Conservation (phyloP, 352 stramenopile species). For the Blastocystis hominis region DNA sequence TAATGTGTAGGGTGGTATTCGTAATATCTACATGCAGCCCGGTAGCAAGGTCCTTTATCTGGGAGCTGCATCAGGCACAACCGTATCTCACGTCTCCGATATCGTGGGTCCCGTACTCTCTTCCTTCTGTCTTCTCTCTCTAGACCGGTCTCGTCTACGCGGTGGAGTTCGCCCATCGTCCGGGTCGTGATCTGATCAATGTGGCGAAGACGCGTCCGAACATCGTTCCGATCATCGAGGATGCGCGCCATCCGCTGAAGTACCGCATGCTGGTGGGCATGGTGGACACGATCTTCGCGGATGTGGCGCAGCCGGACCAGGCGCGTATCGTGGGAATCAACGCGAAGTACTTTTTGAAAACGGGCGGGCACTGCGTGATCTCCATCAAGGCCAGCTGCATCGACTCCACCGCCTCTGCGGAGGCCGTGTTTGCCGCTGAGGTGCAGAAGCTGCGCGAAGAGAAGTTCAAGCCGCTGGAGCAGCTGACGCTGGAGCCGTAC, state of each 20-base stretch:
- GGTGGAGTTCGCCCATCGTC: slow-evolving; percentile 96
- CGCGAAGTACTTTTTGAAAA: slow-evolving; percentile 96
- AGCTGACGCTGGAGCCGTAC: slow-evolving; percentile 97
- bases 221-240: slow-evolving; percentile 98
- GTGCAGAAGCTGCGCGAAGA: slow-evolving; percentile 93
- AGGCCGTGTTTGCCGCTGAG: slow-evolving; percentile 92
- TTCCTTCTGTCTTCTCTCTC: background rate
- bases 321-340: slow-evolving; percentile 96
- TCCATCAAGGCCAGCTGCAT: slow-evolving; percentile 99
- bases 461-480: slow-evolving; percentile 94
- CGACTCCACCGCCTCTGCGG: slow-evolving; percentile 89
- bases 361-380: slow-evolving; percentile 95
- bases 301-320: slow-evolving; percentile 97
- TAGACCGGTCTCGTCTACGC: slow-evolving; percentile 82
- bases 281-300: slow-evolving; percentile 95
- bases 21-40: slow-evolving; percentile 94
- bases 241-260: slow-evolving; percentile 89
- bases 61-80: slow-evolving; percentile 91
- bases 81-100: slow-evolving; percentile 95
- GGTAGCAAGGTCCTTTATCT: slow-evolving; percentile 96
- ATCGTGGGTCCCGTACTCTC: slow-evolving; percentile 81
- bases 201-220: slow-evolving; percentile 96
- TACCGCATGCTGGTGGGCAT: slow-evolving; percentile 97
- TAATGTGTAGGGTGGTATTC: slow-evolving; percentile 74
- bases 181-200: slow-evolving; percentile 94